Evolutionary conservation across 139 green algal genomes (phyloP), one percentile per base, ranked within the genome.

Genomic region (Chlorella sorokiniana): DNA sequence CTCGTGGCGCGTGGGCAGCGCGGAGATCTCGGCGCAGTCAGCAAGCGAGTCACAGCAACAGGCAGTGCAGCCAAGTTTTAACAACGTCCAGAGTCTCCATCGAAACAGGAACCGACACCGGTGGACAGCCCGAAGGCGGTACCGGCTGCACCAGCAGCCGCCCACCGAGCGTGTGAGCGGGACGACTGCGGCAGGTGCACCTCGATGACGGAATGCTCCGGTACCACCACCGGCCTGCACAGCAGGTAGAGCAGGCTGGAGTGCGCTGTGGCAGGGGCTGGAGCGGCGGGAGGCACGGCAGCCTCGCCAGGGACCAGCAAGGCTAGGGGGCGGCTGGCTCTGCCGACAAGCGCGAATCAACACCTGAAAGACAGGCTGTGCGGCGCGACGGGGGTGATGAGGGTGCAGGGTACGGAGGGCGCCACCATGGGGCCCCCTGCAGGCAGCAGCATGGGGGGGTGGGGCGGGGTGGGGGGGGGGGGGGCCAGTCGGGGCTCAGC

Each of bases 381-480:
- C 3, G 95, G 94, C 2, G 93, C 93, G 33, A 98, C 93, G 38
- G 95, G 95, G 6, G 94, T 96, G 76, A 97, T 72, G 29, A 98
- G 85, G 25, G 93, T 96, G 85, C 93, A 95, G 4, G 95, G 93
- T 56, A 98, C 95, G 16, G 74, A 90, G 51, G 95, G 95, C 4
- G 95, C 91, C 1, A 98, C 91, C 89, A 98, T 95, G 54, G 92
- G 92, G 0, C 95, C 95, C 2, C 95, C 95, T 81, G 74, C 74
- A 54, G 3, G 5, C 22, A 3, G 52, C 52, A 61, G 27, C 20
- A 61, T 14, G 20, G 27, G 11, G 10, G 8, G 27, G 52, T 27
- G 10, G 52, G 52, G 3, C 3, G 6, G 52, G 11, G 52, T 3
- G n/a, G n/a, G n/a, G n/a, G n/a, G n/a, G n/a, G n/a, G n/a, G n/a